Conservation (phyloP, 768 basidiomycete genomes). For the Pluteus cervinus region DNA sequence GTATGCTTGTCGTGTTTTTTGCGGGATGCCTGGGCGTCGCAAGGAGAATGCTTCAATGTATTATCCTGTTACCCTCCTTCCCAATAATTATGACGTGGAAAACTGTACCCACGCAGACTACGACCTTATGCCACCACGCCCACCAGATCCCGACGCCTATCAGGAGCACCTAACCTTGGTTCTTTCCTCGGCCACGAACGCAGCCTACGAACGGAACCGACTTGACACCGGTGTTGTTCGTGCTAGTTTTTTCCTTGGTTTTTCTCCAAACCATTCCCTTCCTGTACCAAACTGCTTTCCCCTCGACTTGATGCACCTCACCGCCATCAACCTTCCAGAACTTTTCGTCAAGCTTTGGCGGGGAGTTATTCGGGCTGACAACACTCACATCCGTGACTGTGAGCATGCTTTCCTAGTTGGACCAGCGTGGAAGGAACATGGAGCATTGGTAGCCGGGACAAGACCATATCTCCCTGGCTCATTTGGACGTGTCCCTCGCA, state of each 20-base stretch:
- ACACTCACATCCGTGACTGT: too few species aligned
- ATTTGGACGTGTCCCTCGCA: constrained; percentile 22
- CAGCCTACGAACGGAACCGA: constrained; percentile 10
- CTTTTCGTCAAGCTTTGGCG: too few species aligned
- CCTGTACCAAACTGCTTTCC: too few species aligned
- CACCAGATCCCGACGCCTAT: constrained; percentile 4
- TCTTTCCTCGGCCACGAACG: constrained; percentile 9
- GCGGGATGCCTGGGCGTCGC: constrained; percentile 22
- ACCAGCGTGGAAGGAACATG: constrained; percentile 1
- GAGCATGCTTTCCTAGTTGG: constrained; percentile 2
- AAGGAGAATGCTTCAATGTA: constrained; percentile 14
- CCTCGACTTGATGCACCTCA: too few species aligned
- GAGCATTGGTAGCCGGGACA: constrained; percentile 4
- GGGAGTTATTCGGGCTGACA: too few species aligned
- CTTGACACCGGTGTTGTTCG: constrained; percentile 27
- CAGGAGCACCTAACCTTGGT: neutral
- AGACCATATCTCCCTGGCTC: constrained; percentile 8
- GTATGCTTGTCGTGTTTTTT: constrained; percentile 26
- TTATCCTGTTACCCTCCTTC: too few species aligned
- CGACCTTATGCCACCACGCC: neutral
- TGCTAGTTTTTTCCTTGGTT: constrained; percentile 26
- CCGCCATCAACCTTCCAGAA: too few species aligned
- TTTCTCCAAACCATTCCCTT: too few species aligned
- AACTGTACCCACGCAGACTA: constrained; percentile 8
- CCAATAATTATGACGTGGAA: constrained; percentile 10